These are phyloP conservation scores for Monilinia polystroma DNA, from an alignment of 2,329 filamentous ascomycete genomes.

Conservation along the genomic window DNA sequence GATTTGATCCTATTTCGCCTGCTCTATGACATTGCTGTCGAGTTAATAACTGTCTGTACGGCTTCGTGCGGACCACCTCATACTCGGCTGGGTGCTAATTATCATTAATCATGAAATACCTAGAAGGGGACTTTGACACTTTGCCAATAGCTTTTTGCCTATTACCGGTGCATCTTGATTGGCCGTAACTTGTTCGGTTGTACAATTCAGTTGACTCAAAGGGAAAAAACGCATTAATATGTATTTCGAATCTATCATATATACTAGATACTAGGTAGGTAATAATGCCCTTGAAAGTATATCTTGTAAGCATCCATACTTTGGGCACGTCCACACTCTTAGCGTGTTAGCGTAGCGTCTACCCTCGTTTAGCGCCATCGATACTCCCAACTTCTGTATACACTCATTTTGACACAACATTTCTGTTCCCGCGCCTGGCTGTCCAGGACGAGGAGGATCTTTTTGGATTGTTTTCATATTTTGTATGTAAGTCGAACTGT, in stretches of 20 bases:
- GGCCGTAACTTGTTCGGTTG: neutral
- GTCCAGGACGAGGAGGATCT: conserved; percentile 24
- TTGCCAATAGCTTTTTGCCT: conserved; percentile 10
- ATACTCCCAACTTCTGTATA: conserved; percentile 21
- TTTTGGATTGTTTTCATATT: conserved; percentile 25
- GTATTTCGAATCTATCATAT: conserved; percentile 19
- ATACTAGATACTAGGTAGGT: neutral
- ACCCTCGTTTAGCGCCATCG: conserved; percentile 24
- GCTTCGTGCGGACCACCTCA: neutral
- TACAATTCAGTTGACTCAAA: conserved; percentile 5
- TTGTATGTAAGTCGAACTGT: conserved; percentile 19
- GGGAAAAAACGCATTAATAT: neutral
- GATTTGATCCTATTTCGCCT: neutral
- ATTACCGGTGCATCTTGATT: neutral
- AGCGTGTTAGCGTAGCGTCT: conserved; percentile 19
- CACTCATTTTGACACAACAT: conserved; percentile 23
- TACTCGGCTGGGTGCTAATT: conserved; percentile 11
- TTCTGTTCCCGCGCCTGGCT: conserved; percentile 24
- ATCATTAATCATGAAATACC: neutral
- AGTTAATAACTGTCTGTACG: neutral
- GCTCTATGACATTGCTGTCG: neutral
- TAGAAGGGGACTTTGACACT: conserved; percentile 1
- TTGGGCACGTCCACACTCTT: conserved; percentile 22
- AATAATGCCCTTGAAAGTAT: conserved; percentile 13
- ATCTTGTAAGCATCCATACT: conserved; percentile 21